Percentiles rank a stretch among this genome's conserved stretches.
phyloP scores from a whole-genome alignment of 352 stramenopile genomes.

The Pythium sukuiense region DNA sequence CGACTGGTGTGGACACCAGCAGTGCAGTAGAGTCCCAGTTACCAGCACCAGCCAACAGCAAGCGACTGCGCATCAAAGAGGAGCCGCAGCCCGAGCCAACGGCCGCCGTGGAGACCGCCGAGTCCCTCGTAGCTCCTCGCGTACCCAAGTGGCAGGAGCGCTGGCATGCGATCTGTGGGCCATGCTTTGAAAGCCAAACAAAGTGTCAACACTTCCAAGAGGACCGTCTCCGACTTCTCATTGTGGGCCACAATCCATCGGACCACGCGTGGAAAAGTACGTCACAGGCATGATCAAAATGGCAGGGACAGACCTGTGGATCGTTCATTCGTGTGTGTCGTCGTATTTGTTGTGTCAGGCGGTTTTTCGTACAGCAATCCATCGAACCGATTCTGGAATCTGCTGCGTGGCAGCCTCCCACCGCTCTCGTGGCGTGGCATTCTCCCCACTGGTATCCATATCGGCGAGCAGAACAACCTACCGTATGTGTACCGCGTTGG shows the following conservation, averaged over 20 bases:
- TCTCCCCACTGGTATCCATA: slow-evolving; percentile 48
- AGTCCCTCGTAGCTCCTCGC: not conserved
- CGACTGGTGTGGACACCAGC: not conserved
- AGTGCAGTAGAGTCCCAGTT: not conserved
- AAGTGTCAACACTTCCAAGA: slow-evolving; percentile 70
- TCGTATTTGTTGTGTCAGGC: slow-evolving; percentile 13
- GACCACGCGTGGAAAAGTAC: slow-evolving; percentile 87
- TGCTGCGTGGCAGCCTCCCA: slow-evolving; percentile 69
- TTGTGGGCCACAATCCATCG: slow-evolving; percentile 89
- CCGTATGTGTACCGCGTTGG: slow-evolving; percentile 63
- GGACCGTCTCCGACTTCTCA: slow-evolving; percentile 67
- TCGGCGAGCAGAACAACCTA: slow-evolving; percentile 75
- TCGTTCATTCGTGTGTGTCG: not conserved
- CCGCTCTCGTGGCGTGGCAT: slow-evolving; percentile 62
- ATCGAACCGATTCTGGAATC: slow-evolving; percentile 88
- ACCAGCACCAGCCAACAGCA: slow-evolving; percentile 5
- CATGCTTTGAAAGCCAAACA: slow-evolving; percentile 54
- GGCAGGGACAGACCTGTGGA: not conserved
- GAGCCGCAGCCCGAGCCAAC: slow-evolving; percentile 24
- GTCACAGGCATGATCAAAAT: not conserved
- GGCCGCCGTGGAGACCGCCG: not conserved
- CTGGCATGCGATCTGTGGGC: slow-evolving; percentile 72
- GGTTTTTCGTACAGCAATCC: slow-evolving; percentile 82
- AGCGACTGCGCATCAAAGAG: slow-evolving; percentile 15
- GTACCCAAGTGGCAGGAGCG: slow-evolving; percentile 77